Evolutionary conservation across 225 moss, liverwort and hornwort species (phyloP), one percentile per base, ranked within the genome.

Genomic region (Sphagnum contortum): DNA sequence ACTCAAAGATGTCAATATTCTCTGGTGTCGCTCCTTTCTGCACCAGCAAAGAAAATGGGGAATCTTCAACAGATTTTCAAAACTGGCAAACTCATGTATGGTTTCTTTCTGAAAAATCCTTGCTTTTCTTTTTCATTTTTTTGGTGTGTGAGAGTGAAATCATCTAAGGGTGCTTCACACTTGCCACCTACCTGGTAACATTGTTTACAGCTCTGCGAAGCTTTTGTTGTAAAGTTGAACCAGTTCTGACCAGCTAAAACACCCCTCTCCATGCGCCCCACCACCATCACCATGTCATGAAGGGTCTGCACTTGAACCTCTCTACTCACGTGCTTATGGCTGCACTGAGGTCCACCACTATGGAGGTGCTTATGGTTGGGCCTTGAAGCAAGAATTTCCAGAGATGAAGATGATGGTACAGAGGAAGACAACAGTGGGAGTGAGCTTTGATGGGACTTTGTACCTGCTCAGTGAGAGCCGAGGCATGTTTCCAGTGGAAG

Each of bases 11-110:
- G 74, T 60, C 74, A 90, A 71, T 45, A 89, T 76, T 57, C 64
- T 76, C 57, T 84, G 13, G 63, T 87, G 89, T 59, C 89, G 85
- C 46, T 83, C 76, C 71, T 91, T 78, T 80, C 96, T 92, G 88
- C 74, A 71, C 13, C 52, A 76, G 11, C 48, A 54, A n/a, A 8
- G 8, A 64, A 4, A 44, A 48, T 48, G 47, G 47, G 14, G 63
- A 11, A 9, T 12, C 9, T 48, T 48, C 63, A 47, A 6, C 63
- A 64, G 9, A 14, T n/a, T 50, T 48, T 12, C 62, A 48, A n/a
- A 48, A 9, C 6, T 11, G 29, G 29, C 29, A 9, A 45, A 57
- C 11, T 57, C 56, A 11, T 5, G 29, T 29, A 29, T 29, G 29
- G 29, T 29, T 29, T 29, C 29, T 29, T 29, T 29, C 29, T 29